These are phyloP conservation scores for Suillus lakei DNA, from an alignment of 768 basidiomycete genomes.

Conservation along the genomic window DNA sequence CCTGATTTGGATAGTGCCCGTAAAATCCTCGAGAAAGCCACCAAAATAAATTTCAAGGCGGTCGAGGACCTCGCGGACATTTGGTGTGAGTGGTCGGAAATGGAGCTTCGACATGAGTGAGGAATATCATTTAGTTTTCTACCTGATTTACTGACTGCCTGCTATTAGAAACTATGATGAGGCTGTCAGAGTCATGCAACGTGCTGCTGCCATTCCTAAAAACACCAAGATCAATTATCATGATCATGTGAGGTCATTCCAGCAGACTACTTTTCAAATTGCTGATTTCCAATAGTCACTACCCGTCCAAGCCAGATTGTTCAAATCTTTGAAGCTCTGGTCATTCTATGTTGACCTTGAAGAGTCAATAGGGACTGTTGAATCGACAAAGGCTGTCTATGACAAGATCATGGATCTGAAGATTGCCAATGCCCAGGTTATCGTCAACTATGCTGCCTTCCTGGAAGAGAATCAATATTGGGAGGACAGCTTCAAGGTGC, in stretches of 20 bases:
- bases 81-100: conserved; percentile 99
- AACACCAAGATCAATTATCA: conserved; percentile 92
- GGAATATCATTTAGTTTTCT: conserved; percentile 33
- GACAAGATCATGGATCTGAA: conserved; percentile 96
- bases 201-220: conserved; percentile 90
- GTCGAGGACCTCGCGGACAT: conserved; percentile 98
- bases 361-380: conserved; percentile 94
- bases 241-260: conserved; percentile 72
- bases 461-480: conserved; percentile 98
- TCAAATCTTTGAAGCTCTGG: conserved; percentile 99
- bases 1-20: conserved; percentile 83
- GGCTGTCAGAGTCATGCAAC: conserved; percentile 93
- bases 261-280: conserved; percentile 3
- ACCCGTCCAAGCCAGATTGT: conserved; percentile 85
- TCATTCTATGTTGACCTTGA: conserved; percentile 98
- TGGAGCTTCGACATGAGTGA: conserved; percentile 96
- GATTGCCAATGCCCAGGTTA: conserved; percentile 97
- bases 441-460: conserved; percentile 97
- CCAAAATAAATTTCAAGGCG: conserved; percentile 89
- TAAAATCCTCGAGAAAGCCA: conserved; percentile 92
- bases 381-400: conserved; percentile 89
- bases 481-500: conserved; percentile 96
- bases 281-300: conserved; percentile 57
- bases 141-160: conserved; percentile 15
- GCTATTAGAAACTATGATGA: conserved; percentile 90